Evolutionary conservation across 75 land plant genomes (phyloP), one percentile per base, ranked within the genome.

Genomic region (Selaginella moellendorffii): DNA sequence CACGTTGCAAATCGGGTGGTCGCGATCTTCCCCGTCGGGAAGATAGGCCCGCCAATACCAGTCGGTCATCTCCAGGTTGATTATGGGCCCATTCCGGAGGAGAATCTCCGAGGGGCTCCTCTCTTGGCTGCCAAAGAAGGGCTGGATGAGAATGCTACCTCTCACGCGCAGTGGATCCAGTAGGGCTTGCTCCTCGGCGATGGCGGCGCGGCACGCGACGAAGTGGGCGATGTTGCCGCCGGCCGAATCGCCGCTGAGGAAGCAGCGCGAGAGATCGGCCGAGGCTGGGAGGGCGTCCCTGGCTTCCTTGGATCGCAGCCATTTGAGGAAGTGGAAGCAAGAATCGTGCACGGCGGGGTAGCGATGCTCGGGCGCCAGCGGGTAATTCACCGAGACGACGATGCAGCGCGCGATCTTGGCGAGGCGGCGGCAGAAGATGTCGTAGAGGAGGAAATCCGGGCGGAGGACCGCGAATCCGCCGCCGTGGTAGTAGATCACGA

Each of bases 71-170:
- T 36, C 46, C 46, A 36, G 14, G 46, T 36, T 36, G 14, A 36
- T 36, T 5, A 36, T 36, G 14, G 46, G 46, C 14, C 46, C 46
- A 36, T 36, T 14, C 46, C 46, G 5, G 5, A 36, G 46, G 63
- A 75, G 78, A 0, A 76, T 80, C 17, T 36, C 46, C 46, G 46
- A 36, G 14, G 14, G 5, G 46, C 10, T 14, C 46, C 46, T 36
- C 46, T 36, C 46, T 36, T 36, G 5, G 10, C 66, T 65, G 8
- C 59, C 59, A 56, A 56, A 56, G 24, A 21, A 56, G 5, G 59
- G 24, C 59, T 56, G 59, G 59, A 56, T 56, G 19, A 56, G 24
- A 21, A 56, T 24, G 24, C n/a, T 19, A 5, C 59, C 59, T 8
- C 59, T 5, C 5, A 56, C n/a, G 5, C n/a, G 19, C 23, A 21